Conservation (phyloP, 192 early-diverging fungal species). For the Podochytrium sp. region DNA sequence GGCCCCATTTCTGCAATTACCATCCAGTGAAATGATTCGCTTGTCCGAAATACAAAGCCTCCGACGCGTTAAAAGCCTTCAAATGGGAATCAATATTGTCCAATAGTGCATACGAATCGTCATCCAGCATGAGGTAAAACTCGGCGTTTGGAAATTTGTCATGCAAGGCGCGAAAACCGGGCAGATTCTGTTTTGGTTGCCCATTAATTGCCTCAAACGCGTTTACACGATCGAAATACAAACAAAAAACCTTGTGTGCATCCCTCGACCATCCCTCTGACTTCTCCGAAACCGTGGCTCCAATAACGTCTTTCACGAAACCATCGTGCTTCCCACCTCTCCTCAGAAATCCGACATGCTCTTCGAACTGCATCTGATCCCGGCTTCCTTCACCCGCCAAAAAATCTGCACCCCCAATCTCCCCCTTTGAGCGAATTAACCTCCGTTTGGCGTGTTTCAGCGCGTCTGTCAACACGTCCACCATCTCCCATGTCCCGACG, state of each 20-base stretch:
- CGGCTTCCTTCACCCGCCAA: not conserved
- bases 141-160: constrained; percentile 37
- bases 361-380: no score
- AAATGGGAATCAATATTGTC: constrained; percentile 40
- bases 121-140: constrained; percentile 54
- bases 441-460: not conserved
- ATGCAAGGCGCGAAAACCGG: constrained; percentile 33
- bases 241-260: no score
- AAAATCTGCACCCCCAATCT: not conserved
- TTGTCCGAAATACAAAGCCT: constrained; percentile 49
- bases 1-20: no score
- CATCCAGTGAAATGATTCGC: constrained; percentile 35
- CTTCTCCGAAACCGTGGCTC: not conserved
- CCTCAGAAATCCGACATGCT: not conserved
- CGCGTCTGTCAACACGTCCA: not conserved
- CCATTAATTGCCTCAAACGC: no score
- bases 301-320: not conserved
- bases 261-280: constrained; percentile 7
- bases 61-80: constrained; percentile 38
- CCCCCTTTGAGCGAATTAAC: not conserved
- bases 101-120: constrained; percentile 32
- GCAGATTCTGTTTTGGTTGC: no score
- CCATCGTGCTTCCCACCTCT: no score
- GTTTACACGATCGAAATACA: no score
- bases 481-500: not conserved